phyloP scores from a whole-genome alignment of 139 green algal species.

The Coelastrella sp. region DNA sequence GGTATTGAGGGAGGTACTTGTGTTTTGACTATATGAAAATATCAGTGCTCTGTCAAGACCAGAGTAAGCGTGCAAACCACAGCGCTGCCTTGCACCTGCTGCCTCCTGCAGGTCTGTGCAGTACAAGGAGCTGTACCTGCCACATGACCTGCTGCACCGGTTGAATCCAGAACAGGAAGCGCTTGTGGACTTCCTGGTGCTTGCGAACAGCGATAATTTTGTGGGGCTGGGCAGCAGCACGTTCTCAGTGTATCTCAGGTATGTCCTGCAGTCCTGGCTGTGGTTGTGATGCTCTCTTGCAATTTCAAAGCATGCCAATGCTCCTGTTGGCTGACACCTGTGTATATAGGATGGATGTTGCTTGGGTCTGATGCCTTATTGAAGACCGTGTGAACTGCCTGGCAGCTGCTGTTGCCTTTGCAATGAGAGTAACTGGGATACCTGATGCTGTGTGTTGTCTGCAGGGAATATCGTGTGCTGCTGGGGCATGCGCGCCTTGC shows the following conservation, averaged over 20 bases:
- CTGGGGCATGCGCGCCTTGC: conserved; percentile 52
- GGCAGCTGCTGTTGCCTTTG: not conserved
- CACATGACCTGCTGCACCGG: conserved; percentile 40
- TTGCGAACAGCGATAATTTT: conserved; percentile 66
- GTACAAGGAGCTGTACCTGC: conserved; percentile 78
- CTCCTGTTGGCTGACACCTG: too few relatives aligned
- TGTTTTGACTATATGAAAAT: too few relatives aligned
- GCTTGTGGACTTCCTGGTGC: conserved; percentile 78
- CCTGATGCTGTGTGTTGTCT: not conserved
- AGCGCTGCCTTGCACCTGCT: too few relatives aligned
- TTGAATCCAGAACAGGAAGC: conserved; percentile 80
- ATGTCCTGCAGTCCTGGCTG: not conserved
- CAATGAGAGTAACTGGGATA: not conserved
- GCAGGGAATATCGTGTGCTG: conserved; percentile 54
- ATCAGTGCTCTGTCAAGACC: too few relatives aligned
- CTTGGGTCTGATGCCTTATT: not conserved
- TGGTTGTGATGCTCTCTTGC: not conserved
- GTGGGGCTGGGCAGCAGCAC: conserved; percentile 79
- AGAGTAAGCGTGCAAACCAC: too few relatives aligned
- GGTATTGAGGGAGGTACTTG: too few relatives aligned
- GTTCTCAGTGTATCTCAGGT: conserved; percentile 74
- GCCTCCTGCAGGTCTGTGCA: conserved; percentile 40
- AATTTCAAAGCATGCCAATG: too few relatives aligned
- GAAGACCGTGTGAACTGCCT: not conserved
- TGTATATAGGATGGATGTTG: too few relatives aligned